Conservation (phyloP, 208 protist species). For the Leishmania gerbilli region DNA sequence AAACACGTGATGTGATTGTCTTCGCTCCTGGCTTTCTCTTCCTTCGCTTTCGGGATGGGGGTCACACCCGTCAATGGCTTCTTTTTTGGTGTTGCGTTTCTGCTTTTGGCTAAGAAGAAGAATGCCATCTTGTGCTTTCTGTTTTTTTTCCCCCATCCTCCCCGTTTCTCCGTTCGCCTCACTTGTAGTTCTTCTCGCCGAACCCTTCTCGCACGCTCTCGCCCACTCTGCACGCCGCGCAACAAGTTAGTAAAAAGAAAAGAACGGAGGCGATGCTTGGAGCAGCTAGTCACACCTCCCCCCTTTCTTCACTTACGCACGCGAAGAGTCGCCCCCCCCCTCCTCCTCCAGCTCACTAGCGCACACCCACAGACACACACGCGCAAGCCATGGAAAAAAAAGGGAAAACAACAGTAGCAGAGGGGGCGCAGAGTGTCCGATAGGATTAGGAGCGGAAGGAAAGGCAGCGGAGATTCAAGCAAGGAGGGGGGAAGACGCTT, state of each 20-base stretch:
- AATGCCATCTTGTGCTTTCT: neutral
- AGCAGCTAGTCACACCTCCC: neutral
- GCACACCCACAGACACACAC: neutral
- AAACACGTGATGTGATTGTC: no score
- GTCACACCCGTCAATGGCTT: neutral
- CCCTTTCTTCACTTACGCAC: neutral
- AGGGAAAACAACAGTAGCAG: no score
- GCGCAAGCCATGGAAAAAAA: no score
- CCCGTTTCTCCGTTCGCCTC: conserved; percentile 2
- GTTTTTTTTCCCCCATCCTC: neutral
- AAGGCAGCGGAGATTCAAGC: neutral
- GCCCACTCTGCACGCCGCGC: neutral
- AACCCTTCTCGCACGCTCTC: conserved; percentile 5
- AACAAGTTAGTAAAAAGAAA: neutral
- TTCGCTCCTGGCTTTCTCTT: neutral
- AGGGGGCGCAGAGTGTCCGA: no score
- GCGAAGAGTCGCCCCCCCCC: neutral
- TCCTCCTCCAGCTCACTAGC: neutral
- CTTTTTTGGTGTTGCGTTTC: neutral
- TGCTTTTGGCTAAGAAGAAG: neutral
- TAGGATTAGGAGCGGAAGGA: neutral
- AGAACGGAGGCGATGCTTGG: neutral
- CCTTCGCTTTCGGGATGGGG: neutral
- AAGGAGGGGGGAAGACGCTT: neutral
- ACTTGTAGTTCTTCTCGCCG: conserved; percentile 4